phyloP scores from a whole-genome alignment of 73 alveolate genomes.

The Uronychia binucleata region DNA sequence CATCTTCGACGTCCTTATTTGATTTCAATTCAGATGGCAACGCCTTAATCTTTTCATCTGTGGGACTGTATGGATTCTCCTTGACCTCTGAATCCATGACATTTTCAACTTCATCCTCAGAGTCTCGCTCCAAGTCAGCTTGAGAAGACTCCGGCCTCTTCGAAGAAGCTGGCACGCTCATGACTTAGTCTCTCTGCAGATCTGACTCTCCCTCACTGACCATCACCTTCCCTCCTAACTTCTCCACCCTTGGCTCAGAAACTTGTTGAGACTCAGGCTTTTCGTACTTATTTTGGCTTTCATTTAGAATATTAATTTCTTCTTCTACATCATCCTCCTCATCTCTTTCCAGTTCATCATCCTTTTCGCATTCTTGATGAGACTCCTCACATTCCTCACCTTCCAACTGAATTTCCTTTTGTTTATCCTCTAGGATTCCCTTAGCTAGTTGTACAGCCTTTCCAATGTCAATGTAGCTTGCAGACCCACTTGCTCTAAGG shows the following conservation, averaged over 20 bases:
- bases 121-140: neutral
- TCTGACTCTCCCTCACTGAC: neutral
- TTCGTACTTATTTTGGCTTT: neutral
- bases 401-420: neutral
- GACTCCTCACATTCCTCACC: neutral
- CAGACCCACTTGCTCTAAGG: neutral
- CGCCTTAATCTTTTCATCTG: neutral
- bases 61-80: neutral
- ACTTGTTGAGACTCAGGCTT: neutral
- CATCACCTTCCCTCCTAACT: neutral
- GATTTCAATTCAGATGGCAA: neutral
- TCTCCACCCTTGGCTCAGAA: neutral
- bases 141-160: neutral
- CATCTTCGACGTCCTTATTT: neutral
- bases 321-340: neutral
- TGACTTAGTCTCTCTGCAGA: no score
- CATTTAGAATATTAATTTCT: neutral
- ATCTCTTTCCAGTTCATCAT: neutral
- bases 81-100: neutral
- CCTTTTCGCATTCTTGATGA: neutral
- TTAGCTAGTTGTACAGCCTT: neutral
- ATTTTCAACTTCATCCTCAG: neutral
- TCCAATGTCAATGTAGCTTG: neutral
- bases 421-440: neutral
- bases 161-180: neutral